phyloP scores from a whole-genome alignment of 371 early-diverging fungal genomes.

The Saksenaea vasiformis region DNA sequence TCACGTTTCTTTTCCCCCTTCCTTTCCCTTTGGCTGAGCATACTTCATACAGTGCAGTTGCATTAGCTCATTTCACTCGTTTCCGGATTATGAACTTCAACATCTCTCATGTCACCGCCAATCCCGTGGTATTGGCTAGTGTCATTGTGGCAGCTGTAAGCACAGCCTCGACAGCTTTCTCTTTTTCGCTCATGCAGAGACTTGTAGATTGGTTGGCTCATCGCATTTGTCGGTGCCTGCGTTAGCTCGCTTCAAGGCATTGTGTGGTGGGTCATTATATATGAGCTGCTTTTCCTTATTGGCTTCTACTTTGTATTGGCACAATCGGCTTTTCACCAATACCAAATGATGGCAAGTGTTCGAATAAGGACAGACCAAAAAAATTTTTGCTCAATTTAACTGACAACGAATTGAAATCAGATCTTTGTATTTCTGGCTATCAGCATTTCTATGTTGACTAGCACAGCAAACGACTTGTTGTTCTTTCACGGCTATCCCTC shows the following conservation, averaged over 20 bases:
- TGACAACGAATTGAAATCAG: constrained; percentile 1
- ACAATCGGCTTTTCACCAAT: constrained; percentile 13
- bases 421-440: constrained; percentile 7
- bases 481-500: neutral
- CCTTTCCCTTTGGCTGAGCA: constrained; percentile 5
- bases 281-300: constrained; percentile 17
- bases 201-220: constrained; percentile 21
- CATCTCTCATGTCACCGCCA: constrained; percentile 23
- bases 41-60: neutral
- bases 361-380: neutral
- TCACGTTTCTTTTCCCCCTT: constrained; percentile 4
- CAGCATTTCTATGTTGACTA: constrained; percentile 9
- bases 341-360: constrained; percentile 17
- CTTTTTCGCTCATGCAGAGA: neutral
- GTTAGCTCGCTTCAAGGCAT: constrained; percentile 15
- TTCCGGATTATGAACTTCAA: constrained; percentile 19
- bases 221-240: constrained; percentile 16
- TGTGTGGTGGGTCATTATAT: constrained; percentile 29
- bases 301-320: constrained; percentile 17
- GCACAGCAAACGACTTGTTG: neutral
- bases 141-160: constrained; percentile 20
- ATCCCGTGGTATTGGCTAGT: constrained; percentile 20
- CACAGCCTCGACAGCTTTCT: neutral
- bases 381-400: neutral
- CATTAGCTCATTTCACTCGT: neutral